Percentiles rank a stretch among this genome's conserved stretches.
Conservation (phyloP, 2,329 filamentous ascomycete species). For the Shiraia sp. region DNA sequence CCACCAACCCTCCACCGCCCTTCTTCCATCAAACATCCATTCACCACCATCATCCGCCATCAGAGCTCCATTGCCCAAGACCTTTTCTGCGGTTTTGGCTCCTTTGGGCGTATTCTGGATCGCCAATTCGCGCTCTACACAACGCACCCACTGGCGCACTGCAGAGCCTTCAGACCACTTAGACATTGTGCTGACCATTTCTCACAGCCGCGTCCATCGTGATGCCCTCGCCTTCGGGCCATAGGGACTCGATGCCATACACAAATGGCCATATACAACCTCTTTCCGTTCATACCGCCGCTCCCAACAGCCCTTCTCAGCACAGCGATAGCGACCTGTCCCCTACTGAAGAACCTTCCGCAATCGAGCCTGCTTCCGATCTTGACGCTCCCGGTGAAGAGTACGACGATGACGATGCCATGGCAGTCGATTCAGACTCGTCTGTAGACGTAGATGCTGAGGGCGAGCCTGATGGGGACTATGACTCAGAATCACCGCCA, state of each 20-base stretch:
- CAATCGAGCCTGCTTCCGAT: conserved; percentile 42
- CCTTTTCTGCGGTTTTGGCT: conserved; percentile 27
- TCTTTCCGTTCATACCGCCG: conserved; percentile 52
- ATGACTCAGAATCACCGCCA: conserved; percentile 66
- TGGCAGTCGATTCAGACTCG: conserved; percentile 51
- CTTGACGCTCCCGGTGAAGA: conserved; percentile 47
- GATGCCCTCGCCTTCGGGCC: conserved; percentile 65
- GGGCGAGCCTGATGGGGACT: conserved; percentile 67
- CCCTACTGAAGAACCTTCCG: conserved; percentile 65
- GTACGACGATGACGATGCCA: conserved; percentile 49
- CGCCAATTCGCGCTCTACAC: conserved; percentile 47
- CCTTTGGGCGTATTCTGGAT: conserved; percentile 45
- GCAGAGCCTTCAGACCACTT: conserved; percentile 33
- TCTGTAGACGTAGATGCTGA: conserved; percentile 55
- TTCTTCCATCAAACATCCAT: conserved; percentile 37
- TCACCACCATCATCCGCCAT: conserved; percentile 43
- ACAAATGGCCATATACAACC: conserved; percentile 69
- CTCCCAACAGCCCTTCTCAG: conserved; percentile 52
- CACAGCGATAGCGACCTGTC: conserved; percentile 77
- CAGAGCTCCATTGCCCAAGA: conserved; percentile 41
- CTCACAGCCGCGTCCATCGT: conserved; percentile 63
- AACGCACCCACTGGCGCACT: conserved; percentile 41
- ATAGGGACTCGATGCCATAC: conserved; percentile 65
- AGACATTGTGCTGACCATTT: conserved; percentile 50
- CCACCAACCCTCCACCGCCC: conserved; percentile 25